phyloP scores from a whole-genome alignment of 306 rosid genomes.

The Bauhinia variegata region DNA sequence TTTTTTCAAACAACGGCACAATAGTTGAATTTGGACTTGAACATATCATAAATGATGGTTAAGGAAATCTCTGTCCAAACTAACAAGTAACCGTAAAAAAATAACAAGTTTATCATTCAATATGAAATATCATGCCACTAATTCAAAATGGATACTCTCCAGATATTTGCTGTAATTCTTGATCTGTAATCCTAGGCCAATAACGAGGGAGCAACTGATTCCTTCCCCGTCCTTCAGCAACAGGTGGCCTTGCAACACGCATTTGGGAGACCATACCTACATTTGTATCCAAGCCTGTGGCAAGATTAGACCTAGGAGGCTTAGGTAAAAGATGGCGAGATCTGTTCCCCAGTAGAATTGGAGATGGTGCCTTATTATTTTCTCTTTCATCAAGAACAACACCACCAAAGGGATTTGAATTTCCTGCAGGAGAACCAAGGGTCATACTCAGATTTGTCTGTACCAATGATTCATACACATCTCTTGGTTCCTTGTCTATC shows the following conservation, averaged over 20 bases:
- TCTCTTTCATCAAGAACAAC: constrained; percentile 63
- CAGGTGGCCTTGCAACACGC: constrained; percentile 97
- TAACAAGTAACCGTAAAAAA: constrained; percentile 26
- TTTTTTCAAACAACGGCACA: constrained; percentile 95
- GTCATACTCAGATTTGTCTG: constrained; percentile 81
- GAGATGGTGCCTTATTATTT: constrained; percentile 58
- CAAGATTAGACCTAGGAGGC: constrained; percentile 76
- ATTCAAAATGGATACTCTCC: constrained; percentile 85
- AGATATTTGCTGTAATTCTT: constrained; percentile 93
- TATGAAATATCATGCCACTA: constrained; percentile 21
- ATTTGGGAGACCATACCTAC: constrained; percentile 69
- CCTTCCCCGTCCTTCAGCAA: constrained; percentile 92
- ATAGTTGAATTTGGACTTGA: constrained; percentile 91
- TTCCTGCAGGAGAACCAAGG: constrained; percentile 63
- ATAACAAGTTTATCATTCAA: constrained; percentile 21
- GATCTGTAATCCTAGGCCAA: constrained; percentile 99
- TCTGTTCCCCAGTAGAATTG: constrained; percentile 65
- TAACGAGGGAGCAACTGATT: constrained; percentile 99
- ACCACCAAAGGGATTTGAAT: constrained; percentile 14
- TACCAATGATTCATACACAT: constrained; percentile 66
- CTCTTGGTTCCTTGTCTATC: constrained; percentile 56
- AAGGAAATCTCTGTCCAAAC: constrained; percentile 46
- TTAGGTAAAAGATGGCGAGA: constrained; percentile 84
- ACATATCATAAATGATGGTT: constrained; percentile 51
- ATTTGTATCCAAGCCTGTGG: constrained; percentile 64